Evolutionary conservation across 1,284 basidiomycete genomes (phyloP).

Genomic region (Singerocomus inundabilis): DNA sequence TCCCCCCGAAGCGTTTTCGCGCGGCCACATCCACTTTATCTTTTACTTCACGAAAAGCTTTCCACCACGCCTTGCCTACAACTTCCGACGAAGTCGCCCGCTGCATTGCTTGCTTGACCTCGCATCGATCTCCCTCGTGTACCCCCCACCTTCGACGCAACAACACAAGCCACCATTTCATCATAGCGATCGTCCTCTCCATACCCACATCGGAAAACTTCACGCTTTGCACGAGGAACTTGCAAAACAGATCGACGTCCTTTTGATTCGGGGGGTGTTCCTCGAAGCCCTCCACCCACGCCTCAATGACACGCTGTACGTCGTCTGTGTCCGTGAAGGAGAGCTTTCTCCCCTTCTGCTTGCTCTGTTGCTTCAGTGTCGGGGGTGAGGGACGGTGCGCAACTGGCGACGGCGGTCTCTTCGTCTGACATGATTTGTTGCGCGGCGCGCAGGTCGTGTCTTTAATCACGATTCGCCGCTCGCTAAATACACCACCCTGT

Average conservation of each 20-base stretch:
- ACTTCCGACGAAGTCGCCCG: constrained; percentile 34
- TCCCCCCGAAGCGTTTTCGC: constrained; percentile 64
- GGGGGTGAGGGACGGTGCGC: constrained; percentile 49
- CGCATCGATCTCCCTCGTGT: constrained; percentile 46
- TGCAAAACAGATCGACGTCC: constrained; percentile 71
- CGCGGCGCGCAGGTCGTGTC: constrained; percentile 34
- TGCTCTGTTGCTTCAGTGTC: constrained; percentile 53
- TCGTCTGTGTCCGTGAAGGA: constrained; percentile 62
- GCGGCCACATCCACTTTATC: constrained; percentile 58
- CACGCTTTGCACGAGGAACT: constrained; percentile 66
- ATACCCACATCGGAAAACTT: constrained; percentile 63
- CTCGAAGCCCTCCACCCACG: constrained; percentile 67
- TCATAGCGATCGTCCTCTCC: constrained; percentile 63
- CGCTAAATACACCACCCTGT: constrained; percentile 42
- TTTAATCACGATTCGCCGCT: constrained; percentile 48
- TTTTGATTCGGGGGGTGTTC: constrained; percentile 59
- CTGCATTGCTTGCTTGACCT: constrained; percentile 32
- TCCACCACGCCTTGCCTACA: constrained; percentile 74
- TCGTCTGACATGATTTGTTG: constrained; percentile 21
- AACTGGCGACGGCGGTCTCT: constrained; percentile 50
- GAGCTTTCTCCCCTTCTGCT: constrained; percentile 50
- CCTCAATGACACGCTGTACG: constrained; percentile 64
- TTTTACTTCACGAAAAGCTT: constrained; percentile 64
- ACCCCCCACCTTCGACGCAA: constrained; percentile 56
- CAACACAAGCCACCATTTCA: constrained; percentile 78